Evolutionary conservation across 148 eudicot species (phyloP), one percentile per base, ranked within the genome.

Genomic region (Amaranthus cruentus): DNA sequence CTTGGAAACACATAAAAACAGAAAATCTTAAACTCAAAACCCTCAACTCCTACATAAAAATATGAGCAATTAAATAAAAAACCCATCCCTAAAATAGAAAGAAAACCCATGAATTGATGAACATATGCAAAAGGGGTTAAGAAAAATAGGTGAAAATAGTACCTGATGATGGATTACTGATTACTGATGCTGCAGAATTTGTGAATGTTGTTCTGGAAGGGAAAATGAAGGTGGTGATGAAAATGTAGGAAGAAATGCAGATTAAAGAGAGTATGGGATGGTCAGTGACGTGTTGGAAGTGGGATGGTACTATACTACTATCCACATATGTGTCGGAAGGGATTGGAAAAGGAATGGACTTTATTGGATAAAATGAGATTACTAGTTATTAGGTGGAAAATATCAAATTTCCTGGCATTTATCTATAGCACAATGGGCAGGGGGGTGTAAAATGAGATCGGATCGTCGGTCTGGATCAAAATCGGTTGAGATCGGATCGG

Each of bases 271-370:
- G 38, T 28, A 28, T 28, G 38, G 38, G 38, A 28, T 28, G 59
- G 15, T 51, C 47, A 28, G 18, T 55, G 73, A 70, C 52, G 73
- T 47, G 64, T 44, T 51, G 21, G 62, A 0, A 55, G 58, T 54
- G 54, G 54, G 51, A 48, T 62, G 47, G 15, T 75, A 59, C n/a
- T 59, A 57, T 48, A 71, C 77, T 75, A 59, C n/a, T 59, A 57
- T 48, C 77, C 77, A 67, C 77, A 66, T 65, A 56, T 47, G 9
- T 67, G 47, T 38, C 68, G 51, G 4, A 14, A 49, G 38, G 58
- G 78, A 67, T 75, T 66, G 66, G 65, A 28, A 13, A 61, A 67
- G 11, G 28, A 3, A 57, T 68, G 51, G 50, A 59, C 5, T 68
- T 43, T 58, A 5, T 12, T 42, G 66, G 59, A 75, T 67, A 75